Evolutionary conservation across 2,329 filamentous ascomycete species (phyloP).

Genomic region (Verticillium nonalfalfae): DNA sequence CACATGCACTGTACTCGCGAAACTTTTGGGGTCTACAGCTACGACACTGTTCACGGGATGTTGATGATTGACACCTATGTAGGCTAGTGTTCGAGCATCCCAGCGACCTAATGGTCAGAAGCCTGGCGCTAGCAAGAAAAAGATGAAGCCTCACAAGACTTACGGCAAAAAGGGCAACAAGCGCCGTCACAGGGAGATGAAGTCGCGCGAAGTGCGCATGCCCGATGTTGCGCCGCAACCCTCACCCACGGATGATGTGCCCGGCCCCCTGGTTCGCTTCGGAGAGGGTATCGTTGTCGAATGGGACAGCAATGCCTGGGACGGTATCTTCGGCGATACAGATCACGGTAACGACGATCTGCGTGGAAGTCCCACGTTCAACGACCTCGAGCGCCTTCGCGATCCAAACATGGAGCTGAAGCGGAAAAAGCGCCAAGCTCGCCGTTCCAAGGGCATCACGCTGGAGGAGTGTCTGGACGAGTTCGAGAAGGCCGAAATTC

Average conservation of each 20-base stretch:
- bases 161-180: conserved; percentile 45
- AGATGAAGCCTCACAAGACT: conserved; percentile 36
- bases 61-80: neutral
- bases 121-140: conserved; percentile 33
- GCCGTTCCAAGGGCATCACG: conserved; percentile 58
- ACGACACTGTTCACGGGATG: neutral
- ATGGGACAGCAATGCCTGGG: conserved; percentile 67
- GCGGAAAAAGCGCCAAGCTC: conserved; percentile 56
- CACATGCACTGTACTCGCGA: too few relatives aligned
- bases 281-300: conserved; percentile 84
- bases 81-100: neutral
- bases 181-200: conserved; percentile 35
- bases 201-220: conserved; percentile 28
- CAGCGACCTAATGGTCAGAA: conserved; percentile 1
- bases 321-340: conserved; percentile 57
- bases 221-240: conserved; percentile 10
- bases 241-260: conserved; percentile 14
- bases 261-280: conserved; percentile 63
- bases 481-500: conserved; percentile 86
- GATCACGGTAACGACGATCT: conserved; percentile 33
- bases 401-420: conserved; percentile 60
- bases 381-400: conserved; percentile 42
- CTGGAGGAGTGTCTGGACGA: conserved; percentile 90
- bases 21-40: too few relatives aligned
- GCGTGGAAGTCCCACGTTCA: conserved; percentile 56